Base-by-base conservation (phyloP, 805 yeast species). In the Wickerhamiella nectarea region DNA sequence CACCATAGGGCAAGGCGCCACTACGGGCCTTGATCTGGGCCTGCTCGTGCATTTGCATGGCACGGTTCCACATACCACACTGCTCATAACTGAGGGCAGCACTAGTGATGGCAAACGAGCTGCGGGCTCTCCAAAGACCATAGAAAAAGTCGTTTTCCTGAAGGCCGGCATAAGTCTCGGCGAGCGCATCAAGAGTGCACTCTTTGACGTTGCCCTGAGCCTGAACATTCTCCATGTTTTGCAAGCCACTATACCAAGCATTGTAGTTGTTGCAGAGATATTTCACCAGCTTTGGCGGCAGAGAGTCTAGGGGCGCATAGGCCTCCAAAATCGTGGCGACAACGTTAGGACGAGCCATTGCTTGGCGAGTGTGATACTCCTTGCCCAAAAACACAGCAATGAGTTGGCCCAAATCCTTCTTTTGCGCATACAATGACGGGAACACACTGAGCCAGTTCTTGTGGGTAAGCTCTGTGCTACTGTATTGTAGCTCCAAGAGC, bases 141-240 rank as follows among this genome's bases (percentile, higher is more conserved):
- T 91, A 91, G 59, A 87, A 91, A 87, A 89, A 82, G 55, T 91
- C 98, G 44, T 84, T 94, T 55, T 91, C 98, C 53, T 85, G 93
- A 43, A 91, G 63, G 7, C 80, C 75, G 4, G 94, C 78, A 55
- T 89, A 91, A 60, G 89, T 66, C 62, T 93, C 96, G 28, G 86
- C 75, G 36, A 91, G 63, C 0, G 98, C 95, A 63, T 91, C 97
- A 48, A 80, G 78, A 46, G 83, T 85, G 2, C 86, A 78, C 46
- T 87, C 95, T 20, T 78, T 71, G 12, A 89, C 83, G 53, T 79
- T 83, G 24, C 85, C 78, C 18, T 69, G 64, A 10, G 67, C 63
- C 48, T 71, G 71, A 34, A 83, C 75, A 21, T 76, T 74, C 54
- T 91, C 98, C 46, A 91, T 63, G n/a, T 85, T 72, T 43, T 80